Evolutionary conservation across 2,329 filamentous ascomycete species (phyloP).

Genomic region (Fusarium chaquense): DNA sequence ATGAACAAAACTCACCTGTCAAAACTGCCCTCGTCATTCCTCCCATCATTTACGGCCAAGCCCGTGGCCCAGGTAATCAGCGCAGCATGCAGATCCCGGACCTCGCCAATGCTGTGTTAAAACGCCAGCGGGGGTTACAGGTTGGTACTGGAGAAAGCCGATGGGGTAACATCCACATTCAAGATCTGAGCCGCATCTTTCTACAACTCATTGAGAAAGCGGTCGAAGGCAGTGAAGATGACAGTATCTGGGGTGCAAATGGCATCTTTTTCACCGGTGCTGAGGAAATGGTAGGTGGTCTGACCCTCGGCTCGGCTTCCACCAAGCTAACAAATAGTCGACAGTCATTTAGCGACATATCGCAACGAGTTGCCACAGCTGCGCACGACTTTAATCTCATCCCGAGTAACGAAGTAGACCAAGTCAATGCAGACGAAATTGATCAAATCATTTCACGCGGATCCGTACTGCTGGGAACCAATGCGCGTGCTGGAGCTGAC

Average conservation of each 20-base stretch:
- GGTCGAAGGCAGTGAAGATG: slow-evolving; percentile 32
- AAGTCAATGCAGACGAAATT: slow-evolving; percentile 54
- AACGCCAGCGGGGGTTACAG: slow-evolving; percentile 47
- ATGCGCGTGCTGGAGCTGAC: slow-evolving; percentile 64
- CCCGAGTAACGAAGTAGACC: slow-evolving; percentile 35
- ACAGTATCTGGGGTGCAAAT: slow-evolving; percentile 51
- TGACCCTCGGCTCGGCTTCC: no score
- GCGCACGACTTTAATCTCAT: slow-evolving; percentile 45
- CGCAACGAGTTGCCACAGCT: slow-evolving; percentile 40
- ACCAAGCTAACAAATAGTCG: background rate
- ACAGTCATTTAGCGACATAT: slow-evolving; percentile 49
- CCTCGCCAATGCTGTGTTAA: slow-evolving; percentile 42
- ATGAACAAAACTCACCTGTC: slow-evolving; percentile 31
- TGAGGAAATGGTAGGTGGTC: slow-evolving; percentile 46
- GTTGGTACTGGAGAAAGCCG: slow-evolving; percentile 50
- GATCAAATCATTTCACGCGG: slow-evolving; percentile 58
- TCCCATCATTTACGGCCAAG: slow-evolving; percentile 55
- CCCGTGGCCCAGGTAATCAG: slow-evolving; percentile 52
- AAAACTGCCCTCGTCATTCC: slow-evolving; percentile 53
- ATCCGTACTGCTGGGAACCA: slow-evolving; percentile 65
- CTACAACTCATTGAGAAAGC: slow-evolving; percentile 50
- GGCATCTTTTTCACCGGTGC: slow-evolving; percentile 53
- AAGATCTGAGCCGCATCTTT: slow-evolving; percentile 50
- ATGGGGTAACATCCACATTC: slow-evolving; percentile 54
- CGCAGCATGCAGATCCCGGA: slow-evolving; percentile 57